Percentiles rank a stretch among this genome's conserved stretches.
phyloP scores from a whole-genome alignment of 2,329 filamentous ascomycete species.

The Orbilia blumenaviensis region DNA sequence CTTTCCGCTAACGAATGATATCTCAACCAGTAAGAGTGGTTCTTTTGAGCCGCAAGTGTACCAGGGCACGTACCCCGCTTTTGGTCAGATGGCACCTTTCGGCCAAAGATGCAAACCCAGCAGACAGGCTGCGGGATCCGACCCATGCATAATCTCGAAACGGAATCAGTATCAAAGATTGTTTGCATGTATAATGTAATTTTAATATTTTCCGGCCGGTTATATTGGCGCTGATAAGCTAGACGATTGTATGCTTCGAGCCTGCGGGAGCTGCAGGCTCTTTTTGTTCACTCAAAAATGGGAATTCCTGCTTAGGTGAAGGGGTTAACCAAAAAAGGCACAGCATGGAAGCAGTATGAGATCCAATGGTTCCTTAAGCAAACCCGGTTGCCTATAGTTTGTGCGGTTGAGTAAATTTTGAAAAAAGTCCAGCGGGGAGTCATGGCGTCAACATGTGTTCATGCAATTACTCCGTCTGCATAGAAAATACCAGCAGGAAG shows the following conservation, averaged over 20 bases:
- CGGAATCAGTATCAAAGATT: conserved; percentile 35
- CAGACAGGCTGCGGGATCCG: conserved; percentile 32
- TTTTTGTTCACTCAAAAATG: neutral
- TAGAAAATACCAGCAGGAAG: neutral
- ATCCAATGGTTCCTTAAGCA: neutral
- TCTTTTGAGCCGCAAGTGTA: conserved; percentile 26
- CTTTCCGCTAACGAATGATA: neutral
- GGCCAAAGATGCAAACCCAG: conserved; percentile 3
- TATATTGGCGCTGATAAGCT: conserved; percentile 33
- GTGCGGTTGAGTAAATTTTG: neutral
- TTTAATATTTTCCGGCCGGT: conserved; percentile 5
- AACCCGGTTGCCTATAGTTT: conserved; percentile 9
- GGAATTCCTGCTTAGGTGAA: neutral
- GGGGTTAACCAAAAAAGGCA: conserved; percentile 5
- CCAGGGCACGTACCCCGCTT: neutral
- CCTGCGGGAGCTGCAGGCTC: neutral
- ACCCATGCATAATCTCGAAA: conserved; percentile 46
- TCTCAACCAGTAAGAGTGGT: neutral
- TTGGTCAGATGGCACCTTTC: conserved; percentile 29
- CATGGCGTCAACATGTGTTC: neutral
- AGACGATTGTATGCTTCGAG: neutral
- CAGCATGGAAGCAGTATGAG: conserved; percentile 3
- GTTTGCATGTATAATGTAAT: neutral
- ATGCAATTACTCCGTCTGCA: too few species aligned
- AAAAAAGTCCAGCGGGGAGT: neutral